Percentiles rank a stretch among this genome's conserved stretches.
Evolutionary conservation across 2,329 filamentous ascomycete species (phyloP).

Genomic region (Ploettnerulaceae sp.): DNA sequence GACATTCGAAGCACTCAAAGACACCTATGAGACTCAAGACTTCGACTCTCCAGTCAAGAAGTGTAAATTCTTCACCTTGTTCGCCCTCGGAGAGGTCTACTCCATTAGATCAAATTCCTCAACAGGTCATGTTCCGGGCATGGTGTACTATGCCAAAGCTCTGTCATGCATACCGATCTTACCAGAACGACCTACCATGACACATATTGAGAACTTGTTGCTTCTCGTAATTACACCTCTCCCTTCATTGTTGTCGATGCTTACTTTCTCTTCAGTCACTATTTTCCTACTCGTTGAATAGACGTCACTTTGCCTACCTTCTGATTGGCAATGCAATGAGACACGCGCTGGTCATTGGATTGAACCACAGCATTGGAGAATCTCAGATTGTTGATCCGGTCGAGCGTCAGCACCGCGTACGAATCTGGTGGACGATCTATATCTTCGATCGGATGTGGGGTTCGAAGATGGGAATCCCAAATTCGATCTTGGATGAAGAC

Average conservation of each 20-base stretch:
- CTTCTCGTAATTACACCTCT: constrained; percentile 37
- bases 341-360: constrained; percentile 36
- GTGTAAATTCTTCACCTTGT: constrained; percentile 42
- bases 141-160: constrained; percentile 41
- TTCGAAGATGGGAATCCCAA: constrained; percentile 37
- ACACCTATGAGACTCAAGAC: constrained; percentile 35
- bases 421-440: constrained; percentile 41
- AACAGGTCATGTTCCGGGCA: constrained; percentile 39
- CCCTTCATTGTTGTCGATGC: background rate
- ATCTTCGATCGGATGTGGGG: constrained; percentile 40
- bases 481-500: constrained; percentile 38
- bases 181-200: constrained; percentile 40
- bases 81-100: constrained; percentile 44
- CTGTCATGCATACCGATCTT: constrained; percentile 38
- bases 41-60: constrained; percentile 34
- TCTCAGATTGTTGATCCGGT: constrained; percentile 34
- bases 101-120: constrained; percentile 36
- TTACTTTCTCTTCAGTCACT: constrained; percentile 34
- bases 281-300: constrained; percentile 42
- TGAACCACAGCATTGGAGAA: constrained; percentile 39
- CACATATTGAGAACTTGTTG: constrained; percentile 41
- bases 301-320: constrained; percentile 41
- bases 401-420: constrained; percentile 35
- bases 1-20: constrained; percentile 37
- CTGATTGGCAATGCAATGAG: constrained; percentile 43